These are phyloP conservation scores for Catunica adiposa DNA, from an alignment of 2,329 filamentous ascomycete genomes.

Conservation along the genomic window DNA sequence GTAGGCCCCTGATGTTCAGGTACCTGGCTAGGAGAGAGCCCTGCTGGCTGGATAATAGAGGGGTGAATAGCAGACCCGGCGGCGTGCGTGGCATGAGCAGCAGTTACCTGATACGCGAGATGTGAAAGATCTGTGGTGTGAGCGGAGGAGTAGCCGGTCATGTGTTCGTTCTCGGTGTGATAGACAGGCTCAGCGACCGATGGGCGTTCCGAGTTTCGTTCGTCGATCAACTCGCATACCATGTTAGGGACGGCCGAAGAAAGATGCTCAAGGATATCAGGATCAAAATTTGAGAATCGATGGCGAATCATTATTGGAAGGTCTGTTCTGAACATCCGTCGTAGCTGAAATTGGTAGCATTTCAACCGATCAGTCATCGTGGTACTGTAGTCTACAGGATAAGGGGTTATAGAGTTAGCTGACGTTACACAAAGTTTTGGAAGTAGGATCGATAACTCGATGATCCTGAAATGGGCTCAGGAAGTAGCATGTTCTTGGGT, in stretches of 20 bases:
- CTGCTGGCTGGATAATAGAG: too few species aligned
- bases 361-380: conserved; percentile 3
- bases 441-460: neutral
- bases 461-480: neutral
- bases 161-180: neutral
- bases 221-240: neutral
- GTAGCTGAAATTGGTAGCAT: conserved; percentile 9
- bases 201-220: neutral
- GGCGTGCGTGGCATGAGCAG: too few species aligned
- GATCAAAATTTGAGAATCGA: conserved; percentile 1
- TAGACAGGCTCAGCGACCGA: neutral
- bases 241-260: neutral
- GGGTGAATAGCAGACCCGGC: too few species aligned
- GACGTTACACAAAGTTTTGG: neutral
- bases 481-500: neutral
- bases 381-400: conserved; percentile 7
- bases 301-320: neutral
- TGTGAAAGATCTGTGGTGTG: too few species aligned
- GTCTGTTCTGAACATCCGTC: neutral
- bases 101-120: too few species aligned
- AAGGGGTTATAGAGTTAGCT: neutral
- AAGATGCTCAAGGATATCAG: neutral
- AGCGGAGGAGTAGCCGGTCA: neutral
- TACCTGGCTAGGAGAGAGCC: too few species aligned
- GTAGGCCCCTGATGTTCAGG: too few species aligned